phyloP scores from a whole-genome alignment of 805 yeast genomes.

The Pichia occidentalis region DNA sequence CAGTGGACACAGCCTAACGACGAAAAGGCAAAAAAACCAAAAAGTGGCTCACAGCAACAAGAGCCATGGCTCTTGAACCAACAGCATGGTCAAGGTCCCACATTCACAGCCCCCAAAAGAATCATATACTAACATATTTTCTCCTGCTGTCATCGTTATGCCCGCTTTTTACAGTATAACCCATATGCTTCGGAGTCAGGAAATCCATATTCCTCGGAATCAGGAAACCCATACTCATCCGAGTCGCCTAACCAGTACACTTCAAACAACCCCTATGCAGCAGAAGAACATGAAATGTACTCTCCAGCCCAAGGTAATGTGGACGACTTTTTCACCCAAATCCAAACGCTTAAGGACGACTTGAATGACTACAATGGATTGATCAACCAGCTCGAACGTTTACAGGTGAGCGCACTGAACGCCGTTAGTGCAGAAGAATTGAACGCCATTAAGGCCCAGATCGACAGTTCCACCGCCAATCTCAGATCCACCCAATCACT shows the following conservation, averaged over 20 bases:
- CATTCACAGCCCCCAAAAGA: neutral
- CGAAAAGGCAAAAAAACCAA: neutral
- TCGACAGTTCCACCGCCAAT: constrained; percentile 71
- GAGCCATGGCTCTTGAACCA: neutral
- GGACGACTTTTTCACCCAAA: constrained; percentile 58
- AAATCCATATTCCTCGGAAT: constrained; percentile 18
- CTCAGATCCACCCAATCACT: constrained; percentile 67
- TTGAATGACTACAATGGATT: constrained; percentile 65
- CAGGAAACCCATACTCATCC: constrained; percentile 21
- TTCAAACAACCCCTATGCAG: constrained; percentile 7
- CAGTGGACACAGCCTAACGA: neutral
- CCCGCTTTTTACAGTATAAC: constrained; percentile 14
- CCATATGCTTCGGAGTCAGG: constrained; percentile 24
- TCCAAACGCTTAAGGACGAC: constrained; percentile 60
- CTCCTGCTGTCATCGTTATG: constrained; percentile 3
- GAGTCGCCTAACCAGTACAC: constrained; percentile 5
- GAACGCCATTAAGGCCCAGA: constrained; percentile 60
- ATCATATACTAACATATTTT: constrained; percentile 2
- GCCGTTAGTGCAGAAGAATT: constrained; percentile 70
- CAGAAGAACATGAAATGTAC: constrained; percentile 18
- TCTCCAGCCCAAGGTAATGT: neutral
- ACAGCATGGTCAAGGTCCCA: neutral
- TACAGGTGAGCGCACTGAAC: constrained; percentile 64
- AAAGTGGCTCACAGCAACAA: neutral
- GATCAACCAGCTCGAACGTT: constrained; percentile 60